Evolutionary conservation across 768 basidiomycete genomes (phyloP).

Genomic region (Mycena galericulata): DNA sequence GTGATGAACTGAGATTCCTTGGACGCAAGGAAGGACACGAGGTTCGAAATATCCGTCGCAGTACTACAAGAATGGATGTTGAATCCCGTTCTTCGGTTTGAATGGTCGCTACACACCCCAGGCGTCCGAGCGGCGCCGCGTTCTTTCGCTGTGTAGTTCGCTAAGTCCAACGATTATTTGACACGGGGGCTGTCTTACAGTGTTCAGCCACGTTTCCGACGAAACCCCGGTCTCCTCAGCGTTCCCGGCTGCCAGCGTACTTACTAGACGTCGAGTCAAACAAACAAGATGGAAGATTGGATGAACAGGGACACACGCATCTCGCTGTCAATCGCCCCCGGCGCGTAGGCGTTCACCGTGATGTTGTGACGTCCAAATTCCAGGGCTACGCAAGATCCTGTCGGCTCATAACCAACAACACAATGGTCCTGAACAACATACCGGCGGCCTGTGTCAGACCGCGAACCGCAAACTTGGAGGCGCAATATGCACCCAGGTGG

Average conservation of each 20-base stretch:
- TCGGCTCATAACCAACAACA: no score
- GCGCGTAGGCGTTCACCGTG: slow-evolving; percentile 24
- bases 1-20: no score
- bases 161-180: background rate
- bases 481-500: background rate
- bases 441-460: no score
- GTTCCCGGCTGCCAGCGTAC: background rate
- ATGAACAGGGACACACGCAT: background rate
- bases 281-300: no score
- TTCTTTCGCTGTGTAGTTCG: background rate
- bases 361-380: slow-evolving; percentile 15
- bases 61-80: background rate
- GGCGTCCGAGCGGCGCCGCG: background rate
- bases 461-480: background rate
- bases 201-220: background rate
- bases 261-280: background rate
- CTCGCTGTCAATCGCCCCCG: slow-evolving; percentile 14
- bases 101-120: background rate
- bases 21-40: no score
- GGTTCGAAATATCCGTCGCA: no score
- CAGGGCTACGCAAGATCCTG: slow-evolving; percentile 1
- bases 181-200: background rate
- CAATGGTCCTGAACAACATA: no score
- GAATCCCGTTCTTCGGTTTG: no score
- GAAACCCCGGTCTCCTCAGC: background rate